Conservation (phyloP, 352 stramenopile species). For the Paralagenidium karlingii region DNA sequence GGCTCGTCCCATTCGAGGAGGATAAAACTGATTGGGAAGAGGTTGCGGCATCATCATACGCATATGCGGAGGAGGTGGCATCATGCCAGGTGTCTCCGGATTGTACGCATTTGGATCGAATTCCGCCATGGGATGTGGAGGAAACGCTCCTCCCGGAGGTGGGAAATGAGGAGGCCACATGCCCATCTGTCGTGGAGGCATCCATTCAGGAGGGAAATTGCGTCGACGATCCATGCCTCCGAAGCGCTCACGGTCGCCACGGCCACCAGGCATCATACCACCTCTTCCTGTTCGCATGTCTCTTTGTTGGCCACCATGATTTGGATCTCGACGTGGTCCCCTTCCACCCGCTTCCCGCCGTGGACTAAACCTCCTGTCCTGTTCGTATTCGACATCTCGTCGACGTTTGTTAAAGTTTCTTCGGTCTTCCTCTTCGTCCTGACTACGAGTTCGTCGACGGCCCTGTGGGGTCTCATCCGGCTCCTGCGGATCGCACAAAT, state of each 20-base stretch:
- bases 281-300: conserved; percentile 4
- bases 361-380: conserved; percentile 5
- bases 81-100: conserved; percentile 45
- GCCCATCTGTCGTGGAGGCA: conserved; percentile 27
- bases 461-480: too few relatives aligned
- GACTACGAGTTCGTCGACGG: conserved; percentile 16
- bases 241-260: conserved; percentile 10
- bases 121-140: conserved; percentile 22
- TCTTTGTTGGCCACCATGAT: conserved; percentile 14
- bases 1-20: conserved; percentile 21
- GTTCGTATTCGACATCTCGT: conserved; percentile 32
- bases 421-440: conserved; percentile 46
- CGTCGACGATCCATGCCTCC: conserved; percentile 32
- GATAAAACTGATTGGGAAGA: conserved; percentile 42
- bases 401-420: conserved; percentile 37
- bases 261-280: conserved; percentile 3
- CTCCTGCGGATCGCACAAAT: too few relatives aligned
- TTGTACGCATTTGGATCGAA: conserved; percentile 64
- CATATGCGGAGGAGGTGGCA: conserved; percentile 22
- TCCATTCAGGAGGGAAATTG: conserved; percentile 55
- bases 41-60: conserved; percentile 53
- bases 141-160: conserved; percentile 17
- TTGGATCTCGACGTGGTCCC: too few relatives aligned
- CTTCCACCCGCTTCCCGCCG: conserved; percentile 9
- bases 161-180: conserved; percentile 51